Evolutionary conservation across 805 yeast genomes (phyloP).

Genomic region (Ogataea siamensis): DNA sequence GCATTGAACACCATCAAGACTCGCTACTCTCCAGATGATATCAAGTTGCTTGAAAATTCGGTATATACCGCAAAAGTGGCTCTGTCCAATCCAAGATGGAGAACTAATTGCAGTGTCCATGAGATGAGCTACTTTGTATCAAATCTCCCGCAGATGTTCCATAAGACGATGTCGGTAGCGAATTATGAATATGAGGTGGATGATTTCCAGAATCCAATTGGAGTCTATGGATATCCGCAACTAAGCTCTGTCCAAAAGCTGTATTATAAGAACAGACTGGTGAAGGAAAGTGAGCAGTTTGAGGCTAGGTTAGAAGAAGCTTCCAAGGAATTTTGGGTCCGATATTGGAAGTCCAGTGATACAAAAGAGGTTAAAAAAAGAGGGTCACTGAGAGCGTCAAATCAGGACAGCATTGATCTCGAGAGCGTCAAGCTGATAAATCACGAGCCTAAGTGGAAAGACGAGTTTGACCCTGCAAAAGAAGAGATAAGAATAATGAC

Average conservation of each 20-base stretch:
- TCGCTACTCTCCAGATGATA: slow-evolving; percentile 39
- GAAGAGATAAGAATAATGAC: slow-evolving; percentile 22
- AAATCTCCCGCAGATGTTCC: slow-evolving; percentile 43
- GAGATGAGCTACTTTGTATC: slow-evolving; percentile 61
- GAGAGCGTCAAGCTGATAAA: slow-evolving; percentile 30
- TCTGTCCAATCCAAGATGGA: slow-evolving; percentile 53
- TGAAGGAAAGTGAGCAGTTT: slow-evolving; percentile 32
- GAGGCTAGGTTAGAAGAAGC: slow-evolving; percentile 33
- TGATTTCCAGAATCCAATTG: slow-evolving; percentile 50
- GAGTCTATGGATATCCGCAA: slow-evolving; percentile 62
- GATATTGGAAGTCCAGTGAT: slow-evolving; percentile 44
- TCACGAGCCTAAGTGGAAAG: slow-evolving; percentile 29
- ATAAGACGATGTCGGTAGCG: slow-evolving; percentile 45
- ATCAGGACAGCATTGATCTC: slow-evolving; percentile 28
- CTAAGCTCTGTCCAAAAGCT: slow-evolving; percentile 49
- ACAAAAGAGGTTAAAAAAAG: slow-evolving; percentile 2
- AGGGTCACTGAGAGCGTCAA: slow-evolving; percentile 3
- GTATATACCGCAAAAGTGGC: slow-evolving; percentile 48
- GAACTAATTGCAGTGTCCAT: slow-evolving; percentile 54
- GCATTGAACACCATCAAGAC: slow-evolving; percentile 39
- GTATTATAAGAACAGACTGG: slow-evolving; percentile 51
- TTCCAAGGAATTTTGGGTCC: slow-evolving; percentile 49
- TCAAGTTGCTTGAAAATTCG: slow-evolving; percentile 41
- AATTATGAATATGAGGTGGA: slow-evolving; percentile 34
- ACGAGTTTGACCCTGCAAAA: slow-evolving; percentile 24